Evolutionary conservation across 1,139 yeast species (phyloP), one percentile per base, ranked within the genome.

Genomic region (Lodderomyces oxycetoniae): DNA sequence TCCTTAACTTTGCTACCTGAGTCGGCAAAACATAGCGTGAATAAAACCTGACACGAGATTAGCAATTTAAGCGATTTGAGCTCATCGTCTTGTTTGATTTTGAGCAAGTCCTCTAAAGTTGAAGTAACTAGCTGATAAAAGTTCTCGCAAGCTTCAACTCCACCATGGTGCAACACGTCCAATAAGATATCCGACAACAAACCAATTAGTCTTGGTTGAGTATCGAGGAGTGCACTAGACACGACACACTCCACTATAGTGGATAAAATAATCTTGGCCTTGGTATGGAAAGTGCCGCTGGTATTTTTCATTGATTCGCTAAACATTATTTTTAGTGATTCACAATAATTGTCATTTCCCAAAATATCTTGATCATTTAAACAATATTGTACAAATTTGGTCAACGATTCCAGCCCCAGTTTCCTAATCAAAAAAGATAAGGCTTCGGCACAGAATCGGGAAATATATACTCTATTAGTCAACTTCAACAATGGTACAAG

Each of bases 391-490:
- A 84, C 59, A 28, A 83, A 71, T 0, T 50, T 44, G 2, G 54
- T 50, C 31, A 88, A 59, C 4, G 74, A 63, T 1, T 67, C 70
- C 0, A 67, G 54, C 13, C 67, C 67, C 48, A 84, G 71, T 54
- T 86, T 87, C 52, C 94, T 74, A 9, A 91, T 65, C 40, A 91
- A 64, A 48, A 84, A 91, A 0, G 96, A 85, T 33, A 91, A 57
- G 0, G 96, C 91, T 55, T 91, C 97, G 0, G 96, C 89, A 22
- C 95, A 79, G 50, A 89, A 91, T 41, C 95, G 67, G 1, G 87
- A 69, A 28, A 89, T 71, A 46, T 83, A 84, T 13, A 74, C 73
- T 38, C 77, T 73, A 40, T 71, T 74, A 34, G 61, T 62, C 41
- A 60, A 59, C 44, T 52, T 68, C 55, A 88, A 64, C 19, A 89